Percentiles rank a stretch among this genome's conserved stretches.
Evolutionary conservation across 139 green algal species (phyloP).

Genomic region (Asterochloris sp.): DNA sequence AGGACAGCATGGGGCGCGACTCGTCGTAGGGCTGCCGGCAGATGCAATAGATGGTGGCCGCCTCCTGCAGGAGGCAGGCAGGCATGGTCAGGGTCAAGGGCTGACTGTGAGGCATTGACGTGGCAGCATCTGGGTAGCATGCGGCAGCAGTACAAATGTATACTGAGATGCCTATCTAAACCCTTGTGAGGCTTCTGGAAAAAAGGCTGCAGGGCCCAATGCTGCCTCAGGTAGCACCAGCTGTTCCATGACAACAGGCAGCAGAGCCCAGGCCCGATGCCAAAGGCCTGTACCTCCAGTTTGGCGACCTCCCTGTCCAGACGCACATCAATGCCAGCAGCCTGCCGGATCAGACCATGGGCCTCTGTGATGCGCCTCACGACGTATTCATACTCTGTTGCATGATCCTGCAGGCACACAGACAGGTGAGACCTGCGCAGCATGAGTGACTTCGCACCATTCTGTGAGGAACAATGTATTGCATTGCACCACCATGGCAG

Average conservation of each 20-base stretch:
- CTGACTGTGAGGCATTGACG: no score
- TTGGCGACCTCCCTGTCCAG: constrained; percentile 26
- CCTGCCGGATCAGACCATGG: constrained; percentile 22
- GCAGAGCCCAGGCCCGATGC: no score
- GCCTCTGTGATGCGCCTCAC: constrained; percentile 5
- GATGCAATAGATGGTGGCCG: constrained; percentile 57
- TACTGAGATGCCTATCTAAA: no score
- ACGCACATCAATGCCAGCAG: constrained; percentile 19
- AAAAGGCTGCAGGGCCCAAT: no score
- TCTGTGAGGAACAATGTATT: no score
- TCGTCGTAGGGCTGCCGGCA: constrained; percentile 63
- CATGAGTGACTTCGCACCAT: no score
- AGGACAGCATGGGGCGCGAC: constrained; percentile 56
- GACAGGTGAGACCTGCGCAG: no score
- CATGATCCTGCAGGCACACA: background rate
- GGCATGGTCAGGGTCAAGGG: no score
- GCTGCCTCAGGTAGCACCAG: no score
- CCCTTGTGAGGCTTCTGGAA: no score
- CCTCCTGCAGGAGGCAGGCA: constrained; percentile 24
- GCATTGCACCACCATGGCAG: no score
- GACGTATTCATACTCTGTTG: constrained; percentile 4
- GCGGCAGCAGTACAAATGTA: background rate
- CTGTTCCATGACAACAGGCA: no score
- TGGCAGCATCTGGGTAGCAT: background rate
- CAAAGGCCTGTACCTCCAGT: constrained; percentile 23